Evolutionary conservation across 2,329 filamentous ascomycete species (phyloP).

Genomic region (Fusarium aywerte): DNA sequence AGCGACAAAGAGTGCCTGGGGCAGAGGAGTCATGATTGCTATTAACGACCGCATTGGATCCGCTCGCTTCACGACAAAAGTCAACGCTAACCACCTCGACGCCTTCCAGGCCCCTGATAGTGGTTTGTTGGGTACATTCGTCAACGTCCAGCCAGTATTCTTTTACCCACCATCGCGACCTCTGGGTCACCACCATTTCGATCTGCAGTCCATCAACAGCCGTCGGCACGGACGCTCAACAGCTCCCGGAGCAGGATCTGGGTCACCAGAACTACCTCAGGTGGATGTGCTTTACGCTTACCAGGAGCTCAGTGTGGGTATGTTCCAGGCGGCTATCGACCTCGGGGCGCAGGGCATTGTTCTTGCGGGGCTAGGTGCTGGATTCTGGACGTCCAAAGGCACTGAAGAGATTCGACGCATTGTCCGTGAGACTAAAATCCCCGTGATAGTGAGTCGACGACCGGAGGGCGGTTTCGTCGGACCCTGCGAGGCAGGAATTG

Average conservation of each 20-base stretch:
- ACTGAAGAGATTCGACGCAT: slow-evolving; percentile 55
- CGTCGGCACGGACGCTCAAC: slow-evolving; percentile 19
- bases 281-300: slow-evolving; percentile 68
- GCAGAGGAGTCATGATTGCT: slow-evolving; percentile 68
- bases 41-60: slow-evolving; percentile 70
- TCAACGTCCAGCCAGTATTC: slow-evolving; percentile 68
- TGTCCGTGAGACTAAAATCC: slow-evolving; percentile 57
- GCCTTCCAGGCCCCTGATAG: slow-evolving; percentile 69
- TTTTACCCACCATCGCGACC: slow-evolving; percentile 65
- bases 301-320: slow-evolving; percentile 60
- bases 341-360: slow-evolving; percentile 65
- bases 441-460: slow-evolving; percentile 63
- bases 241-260: slow-evolving; percentile 1
- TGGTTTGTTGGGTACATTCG: slow-evolving; percentile 67
- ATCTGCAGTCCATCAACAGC: slow-evolving; percentile 44
- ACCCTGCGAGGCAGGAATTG: slow-evolving; percentile 51
- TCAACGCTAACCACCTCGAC: slow-evolving; percentile 70
- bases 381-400: slow-evolving; percentile 58
- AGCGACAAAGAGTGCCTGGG: slow-evolving; percentile 54
- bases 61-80: slow-evolving; percentile 70
- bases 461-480: slow-evolving; percentile 65
- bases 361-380: slow-evolving; percentile 65
- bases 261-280: slow-evolving; percentile 56
- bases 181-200: slow-evolving; percentile 58
- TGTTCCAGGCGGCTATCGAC: slow-evolving; percentile 60